These are phyloP conservation scores for Hericium erinaceus DNA, from an alignment of 768 basidiomycete genomes.

Conservation along the genomic window DNA sequence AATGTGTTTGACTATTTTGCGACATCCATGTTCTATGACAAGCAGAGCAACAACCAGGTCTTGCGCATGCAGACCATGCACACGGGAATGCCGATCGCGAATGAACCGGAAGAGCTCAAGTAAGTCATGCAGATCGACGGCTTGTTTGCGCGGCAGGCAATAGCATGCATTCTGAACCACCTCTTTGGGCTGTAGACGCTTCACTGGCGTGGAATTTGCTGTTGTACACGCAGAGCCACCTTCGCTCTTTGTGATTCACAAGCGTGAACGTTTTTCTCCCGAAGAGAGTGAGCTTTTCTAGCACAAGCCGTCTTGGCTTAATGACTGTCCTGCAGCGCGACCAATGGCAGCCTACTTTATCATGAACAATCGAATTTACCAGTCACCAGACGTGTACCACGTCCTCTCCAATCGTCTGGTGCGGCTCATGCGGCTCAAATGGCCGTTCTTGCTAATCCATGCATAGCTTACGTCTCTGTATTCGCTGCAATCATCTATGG, in stretches of 20 bases:
- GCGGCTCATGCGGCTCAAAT: conserved; percentile 13
- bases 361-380: conserved; percentile 83
- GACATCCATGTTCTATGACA: conserved; percentile 89
- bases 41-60: conserved; percentile 87
- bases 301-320: conserved; percentile 3
- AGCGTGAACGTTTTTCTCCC: conserved; percentile 74
- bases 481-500: conserved; percentile 68
- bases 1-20: conserved; percentile 89
- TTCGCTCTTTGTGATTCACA: conserved; percentile 81
- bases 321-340: conserved; percentile 31
- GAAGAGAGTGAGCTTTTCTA: conserved; percentile 54
- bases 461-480: conserved; percentile 57
- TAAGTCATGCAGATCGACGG: conserved; percentile 24
- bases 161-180: background rate
- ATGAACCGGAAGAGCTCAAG: conserved; percentile 85
- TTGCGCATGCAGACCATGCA: conserved; percentile 91
- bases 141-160: too few relatives aligned
- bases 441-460: background rate
- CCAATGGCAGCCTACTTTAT: conserved; percentile 82
- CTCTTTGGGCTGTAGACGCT: conserved; percentile 42
- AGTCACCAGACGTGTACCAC: conserved; percentile 77
- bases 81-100: conserved; percentile 62
- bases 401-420: conserved; percentile 81
- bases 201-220: conserved; percentile 82
- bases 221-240: conserved; percentile 76